Percentiles rank a stretch among this genome's conserved stretches.
Conservation (phyloP, 129 eudicot species). For the Oenanthe sinensis region DNA sequence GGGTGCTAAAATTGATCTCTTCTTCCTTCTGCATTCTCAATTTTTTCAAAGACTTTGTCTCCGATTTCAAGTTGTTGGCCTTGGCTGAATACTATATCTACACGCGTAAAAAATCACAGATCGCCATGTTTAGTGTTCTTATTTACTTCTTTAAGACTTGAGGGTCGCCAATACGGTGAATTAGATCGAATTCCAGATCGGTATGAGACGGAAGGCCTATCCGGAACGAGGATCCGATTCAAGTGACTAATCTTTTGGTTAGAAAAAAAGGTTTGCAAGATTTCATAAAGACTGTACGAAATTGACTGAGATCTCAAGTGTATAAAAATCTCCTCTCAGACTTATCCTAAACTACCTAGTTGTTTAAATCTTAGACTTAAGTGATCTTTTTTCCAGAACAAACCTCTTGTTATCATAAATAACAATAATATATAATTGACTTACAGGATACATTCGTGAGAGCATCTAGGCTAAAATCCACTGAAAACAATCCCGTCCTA, state of each 20-base stretch:
- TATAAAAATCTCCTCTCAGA: neutral
- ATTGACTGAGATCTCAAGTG: neutral
- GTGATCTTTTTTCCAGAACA: neutral
- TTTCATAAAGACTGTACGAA: neutral
- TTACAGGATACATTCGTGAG: slow-evolving; percentile 46
- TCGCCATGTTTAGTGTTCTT: neutral
- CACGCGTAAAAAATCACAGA: no score
- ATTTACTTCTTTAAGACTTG: no score
- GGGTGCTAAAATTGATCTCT: neutral
- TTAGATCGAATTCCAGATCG: no score
- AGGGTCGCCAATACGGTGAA: neutral
- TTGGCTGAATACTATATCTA: no score
- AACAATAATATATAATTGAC: slow-evolving; percentile 14
- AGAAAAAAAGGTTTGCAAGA: neutral
- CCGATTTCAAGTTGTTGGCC: neutral
- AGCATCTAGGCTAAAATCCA: slow-evolving; percentile 45
- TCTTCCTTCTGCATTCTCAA: neutral
- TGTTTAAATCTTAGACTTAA: neutral
- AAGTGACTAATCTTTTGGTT: neutral
- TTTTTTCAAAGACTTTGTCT: neutral
- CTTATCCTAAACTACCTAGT: neutral
- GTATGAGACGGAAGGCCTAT: neutral
- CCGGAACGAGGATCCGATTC: neutral
- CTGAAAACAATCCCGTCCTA: slow-evolving; percentile 36
- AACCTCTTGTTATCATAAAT: neutral